Evolutionary conservation across 2,329 filamentous ascomycete genomes (phyloP).

Genomic region (Ustulina deusta): DNA sequence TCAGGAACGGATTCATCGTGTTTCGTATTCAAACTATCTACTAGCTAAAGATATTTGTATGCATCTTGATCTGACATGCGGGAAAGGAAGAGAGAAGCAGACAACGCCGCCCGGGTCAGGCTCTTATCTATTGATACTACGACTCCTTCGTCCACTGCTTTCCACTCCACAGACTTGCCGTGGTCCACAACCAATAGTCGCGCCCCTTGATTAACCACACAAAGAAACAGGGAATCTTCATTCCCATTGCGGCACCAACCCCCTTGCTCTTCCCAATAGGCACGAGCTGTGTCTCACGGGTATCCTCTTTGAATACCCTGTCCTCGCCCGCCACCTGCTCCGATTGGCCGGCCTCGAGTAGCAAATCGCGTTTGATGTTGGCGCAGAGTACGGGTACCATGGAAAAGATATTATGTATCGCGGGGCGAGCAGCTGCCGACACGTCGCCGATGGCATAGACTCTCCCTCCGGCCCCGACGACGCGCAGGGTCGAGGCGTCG

Average conservation of each 20-base stretch:
- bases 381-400: constrained; percentile 58
- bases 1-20: not conserved
- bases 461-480: constrained; percentile 50
- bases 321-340: constrained; percentile 47
- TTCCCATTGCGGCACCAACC: constrained; percentile 60
- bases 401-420: constrained; percentile 57
- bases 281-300: constrained; percentile 59
- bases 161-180: constrained; percentile 61
- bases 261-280: constrained; percentile 60
- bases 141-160: constrained; percentile 62
- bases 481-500: constrained; percentile 53
- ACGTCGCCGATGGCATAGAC: constrained; percentile 63
- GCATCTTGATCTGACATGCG: not conserved
- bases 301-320: constrained; percentile 57
- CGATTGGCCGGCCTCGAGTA: constrained; percentile 49
- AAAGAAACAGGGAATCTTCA: constrained; percentile 56
- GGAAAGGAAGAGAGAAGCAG: not conserved
- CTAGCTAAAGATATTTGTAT: constrained; percentile 2
- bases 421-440: constrained; percentile 55
- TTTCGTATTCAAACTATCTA: constrained; percentile 20
- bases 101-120: not conserved
- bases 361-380: constrained; percentile 64
- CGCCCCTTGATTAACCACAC: constrained; percentile 64
- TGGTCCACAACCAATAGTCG: constrained; percentile 65
- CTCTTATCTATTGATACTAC: constrained; percentile 12